phyloP scores from a whole-genome alignment of 805 yeast genomes.

The Wickerhamomyces sydowiorum region DNA sequence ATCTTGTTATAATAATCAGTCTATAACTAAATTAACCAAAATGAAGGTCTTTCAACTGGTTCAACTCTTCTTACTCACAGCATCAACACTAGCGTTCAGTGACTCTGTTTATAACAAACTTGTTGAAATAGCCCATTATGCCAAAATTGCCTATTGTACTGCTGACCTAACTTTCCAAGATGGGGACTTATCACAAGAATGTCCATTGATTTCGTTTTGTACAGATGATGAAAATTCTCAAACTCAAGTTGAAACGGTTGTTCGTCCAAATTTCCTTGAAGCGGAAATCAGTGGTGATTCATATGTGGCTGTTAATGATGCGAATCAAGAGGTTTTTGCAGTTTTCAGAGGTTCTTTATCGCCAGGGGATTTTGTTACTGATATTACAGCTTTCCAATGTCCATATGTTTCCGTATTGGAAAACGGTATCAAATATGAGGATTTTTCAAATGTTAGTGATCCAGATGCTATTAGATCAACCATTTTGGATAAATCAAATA shows the following conservation, averaged over 20 bases:
- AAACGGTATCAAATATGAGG: conserved; percentile 1
- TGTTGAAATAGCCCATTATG: conserved; percentile 9
- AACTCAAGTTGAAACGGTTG: conserved; percentile 3
- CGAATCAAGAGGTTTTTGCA: conserved; percentile 35
- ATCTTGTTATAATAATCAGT: not conserved
- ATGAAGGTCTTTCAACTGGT: not conserved
- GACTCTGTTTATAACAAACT: conserved; percentile 8
- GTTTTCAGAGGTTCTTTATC: conserved; percentile 63
- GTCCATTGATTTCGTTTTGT: conserved; percentile 13
- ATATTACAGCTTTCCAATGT: conserved; percentile 43
- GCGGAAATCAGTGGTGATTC: conserved; percentile 49
- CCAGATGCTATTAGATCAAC: not conserved
- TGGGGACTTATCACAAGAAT: conserved; percentile 8
- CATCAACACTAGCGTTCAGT: not conserved
- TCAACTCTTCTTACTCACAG: not conserved
- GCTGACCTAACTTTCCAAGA: conserved; percentile 1
- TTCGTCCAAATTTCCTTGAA: conserved; percentile 12
- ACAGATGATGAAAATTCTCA: not conserved
- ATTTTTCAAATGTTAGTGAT: not conserved
- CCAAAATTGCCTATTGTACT: conserved; percentile 18
- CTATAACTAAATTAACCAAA: not conserved
- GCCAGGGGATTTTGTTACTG: conserved; percentile 57
- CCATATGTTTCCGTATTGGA: conserved; percentile 40
- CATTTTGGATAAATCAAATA: not conserved
- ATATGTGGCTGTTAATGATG: conserved; percentile 43